phyloP scores from a whole-genome alignment of 2,329 filamentous ascomycete species.

The Penicillium concentricum region DNA sequence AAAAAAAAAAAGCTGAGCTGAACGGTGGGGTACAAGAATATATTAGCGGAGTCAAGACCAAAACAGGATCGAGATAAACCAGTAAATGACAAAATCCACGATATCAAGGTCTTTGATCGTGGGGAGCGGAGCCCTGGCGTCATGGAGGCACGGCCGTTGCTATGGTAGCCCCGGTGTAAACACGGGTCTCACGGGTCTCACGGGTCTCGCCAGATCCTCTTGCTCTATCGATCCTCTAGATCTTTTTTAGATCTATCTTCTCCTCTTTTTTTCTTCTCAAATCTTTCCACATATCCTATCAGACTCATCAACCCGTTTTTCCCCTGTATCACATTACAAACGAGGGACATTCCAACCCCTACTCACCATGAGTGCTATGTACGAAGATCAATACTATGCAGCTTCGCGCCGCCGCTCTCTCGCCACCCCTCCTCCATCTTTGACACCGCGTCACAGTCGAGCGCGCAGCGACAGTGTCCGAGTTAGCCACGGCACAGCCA shows the following conservation, averaged over 20 bases:
- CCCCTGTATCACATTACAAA: constrained; percentile 5
- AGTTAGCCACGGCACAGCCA: constrained; percentile 86
- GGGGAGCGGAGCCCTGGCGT: constrained; percentile 22
- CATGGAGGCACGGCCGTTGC: constrained; percentile 31
- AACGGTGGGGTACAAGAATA: constrained; percentile 23
- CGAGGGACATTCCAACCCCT: constrained; percentile 19
- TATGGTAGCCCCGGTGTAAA: constrained; percentile 39
- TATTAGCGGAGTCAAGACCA: constrained; percentile 10
- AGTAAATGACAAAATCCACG: constrained; percentile 3
- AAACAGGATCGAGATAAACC: constrained; percentile 16
- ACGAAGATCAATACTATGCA: constrained; percentile 51
- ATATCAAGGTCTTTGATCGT: constrained; percentile 10
- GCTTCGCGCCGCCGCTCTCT: constrained; percentile 59
- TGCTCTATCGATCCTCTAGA: constrained; percentile 19
- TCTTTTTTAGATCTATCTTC: constrained; percentile 16
- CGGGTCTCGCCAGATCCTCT: constrained; percentile 19
- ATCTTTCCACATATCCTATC: constrained; percentile 1
- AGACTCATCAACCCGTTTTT: not conserved
- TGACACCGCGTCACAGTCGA: constrained; percentile 47
- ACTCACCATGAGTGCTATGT: constrained; percentile 36
- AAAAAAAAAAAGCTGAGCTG: constrained; percentile 15
- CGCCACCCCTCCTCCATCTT: constrained; percentile 39
- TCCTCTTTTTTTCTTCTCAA: constrained; percentile 4
- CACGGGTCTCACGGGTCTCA: constrained; percentile 26
- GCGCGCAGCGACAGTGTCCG: constrained; percentile 58